Conservation (phyloP, 2,329 filamentous ascomycete genomes). For the Aureobasidium sp. region DNA sequence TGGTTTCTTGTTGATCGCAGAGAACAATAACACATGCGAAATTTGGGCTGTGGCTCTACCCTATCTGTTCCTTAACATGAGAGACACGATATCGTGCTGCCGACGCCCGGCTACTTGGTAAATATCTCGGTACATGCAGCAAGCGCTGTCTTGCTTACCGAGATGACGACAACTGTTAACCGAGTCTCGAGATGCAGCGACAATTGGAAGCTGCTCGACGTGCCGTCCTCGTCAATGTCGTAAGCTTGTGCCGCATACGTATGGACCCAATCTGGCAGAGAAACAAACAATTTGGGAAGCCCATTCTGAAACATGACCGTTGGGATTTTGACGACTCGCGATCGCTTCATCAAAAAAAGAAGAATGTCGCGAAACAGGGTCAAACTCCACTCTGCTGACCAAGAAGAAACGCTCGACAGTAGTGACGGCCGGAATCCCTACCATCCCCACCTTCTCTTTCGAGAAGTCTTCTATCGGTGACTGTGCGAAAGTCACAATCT, state of each 20-base stretch:
- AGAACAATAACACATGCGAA: neutral
- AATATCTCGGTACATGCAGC: constrained; percentile 1
- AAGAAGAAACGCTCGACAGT: neutral
- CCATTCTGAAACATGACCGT: constrained; percentile 12
- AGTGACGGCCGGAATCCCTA: neutral
- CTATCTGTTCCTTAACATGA: neutral
- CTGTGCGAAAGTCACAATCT: neutral
- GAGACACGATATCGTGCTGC: neutral
- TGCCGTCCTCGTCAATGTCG: constrained; percentile 9
- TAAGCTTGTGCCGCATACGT: constrained; percentile 5
- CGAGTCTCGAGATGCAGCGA: neutral
- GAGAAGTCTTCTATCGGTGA: constrained; percentile 14
- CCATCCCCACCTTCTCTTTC: constrained; percentile 9
- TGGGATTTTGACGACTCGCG: constrained; percentile 1
- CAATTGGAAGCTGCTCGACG: neutral
- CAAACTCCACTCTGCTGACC: constrained; percentile 11
- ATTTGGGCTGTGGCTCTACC: neutral
- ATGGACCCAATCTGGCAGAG: constrained; percentile 3
- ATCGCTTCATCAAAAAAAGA: neutral
- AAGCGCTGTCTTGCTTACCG: constrained; percentile 3
- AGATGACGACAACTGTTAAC: constrained; percentile 2
- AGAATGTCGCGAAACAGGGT: neutral
- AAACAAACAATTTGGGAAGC: neutral
- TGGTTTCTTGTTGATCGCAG: neutral
- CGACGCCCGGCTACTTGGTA: neutral